Evolutionary conservation across 2,329 filamentous ascomycete species (phyloP).

Genomic region (Beauveria scarabaeidicola): DNA sequence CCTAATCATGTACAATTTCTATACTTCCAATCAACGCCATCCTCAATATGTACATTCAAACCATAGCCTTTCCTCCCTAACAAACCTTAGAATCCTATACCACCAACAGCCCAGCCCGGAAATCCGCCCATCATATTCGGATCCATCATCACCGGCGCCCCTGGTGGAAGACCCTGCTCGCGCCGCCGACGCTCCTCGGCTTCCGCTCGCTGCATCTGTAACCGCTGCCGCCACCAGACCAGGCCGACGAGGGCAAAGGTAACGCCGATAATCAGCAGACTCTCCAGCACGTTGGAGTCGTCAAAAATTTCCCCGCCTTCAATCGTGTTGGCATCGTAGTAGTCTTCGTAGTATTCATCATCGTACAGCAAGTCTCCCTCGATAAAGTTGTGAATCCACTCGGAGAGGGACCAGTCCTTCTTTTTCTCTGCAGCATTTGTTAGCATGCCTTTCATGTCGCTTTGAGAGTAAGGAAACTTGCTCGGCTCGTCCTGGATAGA

Average conservation of each 20-base stretch:
- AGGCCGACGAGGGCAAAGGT: constrained; percentile 66
- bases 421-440: constrained; percentile 43
- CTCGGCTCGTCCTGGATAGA: constrained; percentile 83
- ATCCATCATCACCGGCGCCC: constrained; percentile 17
- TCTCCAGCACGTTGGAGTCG: constrained; percentile 76
- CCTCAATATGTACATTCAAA: constrained; percentile 3
- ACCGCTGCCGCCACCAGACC: constrained; percentile 70
- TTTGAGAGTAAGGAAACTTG: constrained; percentile 37
- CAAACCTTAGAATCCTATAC: constrained; percentile 22
- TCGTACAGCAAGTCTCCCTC: constrained; percentile 61
- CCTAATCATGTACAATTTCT: constrained; percentile 3
- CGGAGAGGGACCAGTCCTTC: constrained; percentile 68
- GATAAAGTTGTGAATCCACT: constrained; percentile 84
- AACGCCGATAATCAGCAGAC: constrained; percentile 71
- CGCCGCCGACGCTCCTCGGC: constrained; percentile 24
- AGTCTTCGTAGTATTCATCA: constrained; percentile 45
- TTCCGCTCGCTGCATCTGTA: constrained; percentile 48
- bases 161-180: constrained; percentile 23
- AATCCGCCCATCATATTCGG: constrained; percentile 21
- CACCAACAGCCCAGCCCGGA: constrained; percentile 29
- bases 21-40: background rate
- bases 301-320: constrained; percentile 55
- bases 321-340: constrained; percentile 42
- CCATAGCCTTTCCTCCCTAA: background rate
- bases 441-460: background rate